A percentile compares a stretch with the other conserved stretches of the same genome.
Conservation (phyloP, 179 eudicot species). For the Amaranthus tricolor region DNA sequence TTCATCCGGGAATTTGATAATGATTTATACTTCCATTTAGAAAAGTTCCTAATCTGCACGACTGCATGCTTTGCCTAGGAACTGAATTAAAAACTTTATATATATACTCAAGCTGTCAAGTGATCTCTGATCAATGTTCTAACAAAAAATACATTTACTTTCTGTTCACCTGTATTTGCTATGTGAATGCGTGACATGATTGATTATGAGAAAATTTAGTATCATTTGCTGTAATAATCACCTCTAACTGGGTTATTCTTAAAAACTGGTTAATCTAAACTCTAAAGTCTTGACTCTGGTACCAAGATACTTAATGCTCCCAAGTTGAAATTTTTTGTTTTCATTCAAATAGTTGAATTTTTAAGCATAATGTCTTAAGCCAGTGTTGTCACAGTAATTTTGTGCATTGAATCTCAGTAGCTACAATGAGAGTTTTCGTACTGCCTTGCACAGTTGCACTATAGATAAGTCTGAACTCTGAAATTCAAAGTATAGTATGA, state of each 20-base stretch:
- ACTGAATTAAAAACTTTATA: neutral
- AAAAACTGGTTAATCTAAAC: neutral
- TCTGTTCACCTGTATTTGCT: neutral
- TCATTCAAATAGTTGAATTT: neutral
- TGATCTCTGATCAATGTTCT: neutral
- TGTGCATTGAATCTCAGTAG: neutral
- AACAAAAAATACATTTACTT: neutral
- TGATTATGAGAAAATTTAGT: neutral
- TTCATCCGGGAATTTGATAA: neutral
- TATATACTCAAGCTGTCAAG: constrained; percentile 3
- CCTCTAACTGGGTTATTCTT: neutral
- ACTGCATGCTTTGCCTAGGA: neutral
- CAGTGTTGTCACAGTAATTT: neutral
- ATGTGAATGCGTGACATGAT: neutral
- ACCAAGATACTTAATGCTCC: neutral
- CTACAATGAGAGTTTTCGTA: neutral
- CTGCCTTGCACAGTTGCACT: neutral
- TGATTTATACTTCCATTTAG: neutral
- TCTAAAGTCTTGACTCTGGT: neutral
- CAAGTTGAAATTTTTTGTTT: neutral
- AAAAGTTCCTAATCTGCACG: neutral
- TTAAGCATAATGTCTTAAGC: neutral
- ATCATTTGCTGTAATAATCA: neutral
- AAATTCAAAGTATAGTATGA: neutral
- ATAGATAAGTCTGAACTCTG: neutral